These are phyloP conservation scores for Gymnopilus dilepis DNA, from an alignment of 768 basidiomycete species.

Conservation along the genomic window DNA sequence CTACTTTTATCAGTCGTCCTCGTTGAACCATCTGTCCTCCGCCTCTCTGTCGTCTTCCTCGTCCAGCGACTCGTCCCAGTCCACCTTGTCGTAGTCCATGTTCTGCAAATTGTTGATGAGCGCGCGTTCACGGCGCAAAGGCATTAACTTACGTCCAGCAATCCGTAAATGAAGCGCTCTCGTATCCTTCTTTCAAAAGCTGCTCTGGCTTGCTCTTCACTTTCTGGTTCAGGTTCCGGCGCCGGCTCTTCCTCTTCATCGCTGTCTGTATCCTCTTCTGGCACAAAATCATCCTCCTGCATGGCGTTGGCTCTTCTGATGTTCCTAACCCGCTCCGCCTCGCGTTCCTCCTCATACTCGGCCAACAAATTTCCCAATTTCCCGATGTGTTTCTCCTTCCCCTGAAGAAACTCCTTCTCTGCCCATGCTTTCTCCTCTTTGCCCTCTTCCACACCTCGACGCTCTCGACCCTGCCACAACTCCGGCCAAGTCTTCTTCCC, in stretches of 20 bases:
- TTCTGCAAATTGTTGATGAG: conserved; percentile 43
- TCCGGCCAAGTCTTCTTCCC: conserved; percentile 68
- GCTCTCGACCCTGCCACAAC: conserved; percentile 66
- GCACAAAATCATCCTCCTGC: conserved; percentile 52
- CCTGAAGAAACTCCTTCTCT: conserved; percentile 61
- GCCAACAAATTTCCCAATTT: conserved; percentile 70
- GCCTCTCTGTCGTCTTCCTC: conserved; percentile 60
- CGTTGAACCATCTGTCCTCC: conserved; percentile 78
- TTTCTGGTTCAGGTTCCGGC: conserved; percentile 44
- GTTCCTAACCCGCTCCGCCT: conserved; percentile 61
- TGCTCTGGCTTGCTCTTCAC: conserved; percentile 52
- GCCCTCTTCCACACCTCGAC: conserved; percentile 54
- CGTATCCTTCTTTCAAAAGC: conserved; percentile 65
- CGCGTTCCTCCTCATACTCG: conserved; percentile 80
- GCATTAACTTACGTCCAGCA: conserved; percentile 61
- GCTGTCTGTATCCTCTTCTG: conserved; percentile 74
- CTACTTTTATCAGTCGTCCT: conserved; percentile 43
- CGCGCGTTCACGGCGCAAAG: neutral
- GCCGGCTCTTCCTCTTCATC: conserved; percentile 38
- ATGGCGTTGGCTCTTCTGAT: conserved; percentile 48
- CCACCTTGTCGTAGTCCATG: conserved; percentile 71
- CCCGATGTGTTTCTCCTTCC: conserved; percentile 63
- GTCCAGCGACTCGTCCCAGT: conserved; percentile 79
- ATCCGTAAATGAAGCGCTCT: conserved; percentile 77
- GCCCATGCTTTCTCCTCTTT: conserved; percentile 77